Percentiles rank a stretch among this genome's conserved stretches.
phyloP scores from a whole-genome alignment of 768 basidiomycete genomes.

The Russula emetica region DNA sequence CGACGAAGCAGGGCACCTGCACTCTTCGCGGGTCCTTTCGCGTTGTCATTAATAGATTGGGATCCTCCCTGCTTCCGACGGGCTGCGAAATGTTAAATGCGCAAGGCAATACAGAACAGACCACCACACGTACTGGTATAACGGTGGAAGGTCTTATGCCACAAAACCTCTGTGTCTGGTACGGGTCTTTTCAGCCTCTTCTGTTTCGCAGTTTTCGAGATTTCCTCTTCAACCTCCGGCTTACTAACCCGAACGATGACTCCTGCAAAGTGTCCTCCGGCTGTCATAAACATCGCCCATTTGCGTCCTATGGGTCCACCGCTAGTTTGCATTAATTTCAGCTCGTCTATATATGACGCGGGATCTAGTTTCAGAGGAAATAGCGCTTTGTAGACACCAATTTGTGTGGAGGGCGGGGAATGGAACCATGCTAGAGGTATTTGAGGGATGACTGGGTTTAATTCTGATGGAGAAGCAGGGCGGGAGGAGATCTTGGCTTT shows the following conservation, averaged over 20 bases:
- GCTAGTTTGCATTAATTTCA: slow-evolving; percentile 59
- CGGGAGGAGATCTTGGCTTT: slow-evolving; percentile 50
- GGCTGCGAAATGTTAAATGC: slow-evolving; percentile 44
- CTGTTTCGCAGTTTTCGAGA: slow-evolving; percentile 34
- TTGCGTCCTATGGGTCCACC: slow-evolving; percentile 53
- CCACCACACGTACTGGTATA: slow-evolving; percentile 77
- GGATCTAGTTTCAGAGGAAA: slow-evolving; percentile 50
- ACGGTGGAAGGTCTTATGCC: slow-evolving; percentile 95
- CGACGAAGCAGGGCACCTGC: slow-evolving; percentile 91
- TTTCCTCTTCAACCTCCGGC: slow-evolving; percentile 42
- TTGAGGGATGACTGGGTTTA: slow-evolving; percentile 41
- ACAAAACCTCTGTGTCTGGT: slow-evolving; percentile 74
- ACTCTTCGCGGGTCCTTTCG: slow-evolving; percentile 89
- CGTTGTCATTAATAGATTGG: slow-evolving; percentile 86
- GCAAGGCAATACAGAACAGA: background rate
- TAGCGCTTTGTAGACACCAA: slow-evolving; percentile 79
- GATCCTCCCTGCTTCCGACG: slow-evolving; percentile 97
- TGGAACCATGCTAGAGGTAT: slow-evolving; percentile 90
- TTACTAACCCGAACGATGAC: slow-evolving; percentile 72
- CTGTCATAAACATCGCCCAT: slow-evolving; percentile 96
- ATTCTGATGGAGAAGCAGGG: slow-evolving; percentile 44
- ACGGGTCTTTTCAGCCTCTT: slow-evolving; percentile 54
- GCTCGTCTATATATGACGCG: slow-evolving; percentile 51
- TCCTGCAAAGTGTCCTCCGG: slow-evolving; percentile 97
- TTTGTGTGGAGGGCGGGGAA: slow-evolving; percentile 78